Evolutionary conservation across 345 rosid species (phyloP).

Genomic region (Capsella bursapastoris): DNA sequence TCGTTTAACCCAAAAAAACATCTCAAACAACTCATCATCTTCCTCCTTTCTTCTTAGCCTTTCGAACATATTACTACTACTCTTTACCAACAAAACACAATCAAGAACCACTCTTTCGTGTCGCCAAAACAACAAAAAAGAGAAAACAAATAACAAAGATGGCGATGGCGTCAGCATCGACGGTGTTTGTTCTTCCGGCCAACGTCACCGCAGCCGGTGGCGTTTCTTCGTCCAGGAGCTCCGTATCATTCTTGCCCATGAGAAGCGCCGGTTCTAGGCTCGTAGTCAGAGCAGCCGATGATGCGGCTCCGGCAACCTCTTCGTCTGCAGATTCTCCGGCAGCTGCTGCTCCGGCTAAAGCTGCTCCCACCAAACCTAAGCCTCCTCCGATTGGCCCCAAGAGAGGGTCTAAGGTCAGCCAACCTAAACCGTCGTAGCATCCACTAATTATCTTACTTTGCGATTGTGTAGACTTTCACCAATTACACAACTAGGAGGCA

Average conservation of each 20-base stretch:
- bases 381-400: conserved; percentile 88
- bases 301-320: conserved; percentile 53
- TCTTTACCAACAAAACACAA: conserved; percentile 18
- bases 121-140: conserved; percentile 12
- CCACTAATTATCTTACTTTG: background rate
- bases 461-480: no score
- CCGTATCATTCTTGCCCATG: conserved; percentile 56
- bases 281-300: conserved; percentile 69
- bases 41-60: conserved; percentile 41
- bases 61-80: conserved; percentile 15
- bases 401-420: conserved; percentile 88
- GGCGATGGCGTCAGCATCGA: conserved; percentile 74
- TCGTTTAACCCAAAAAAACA: conserved; percentile 45
- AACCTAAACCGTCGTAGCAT: background rate
- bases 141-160: background rate
- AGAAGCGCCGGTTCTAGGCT: conserved; percentile 53
- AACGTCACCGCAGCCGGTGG: conserved; percentile 44
- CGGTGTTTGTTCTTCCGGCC: conserved; percentile 59
- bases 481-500: background rate
- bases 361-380: conserved; percentile 65
- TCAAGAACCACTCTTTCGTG: conserved; percentile 23
- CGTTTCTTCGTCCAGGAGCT: conserved; percentile 51
- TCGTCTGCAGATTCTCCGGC: conserved; percentile 44
- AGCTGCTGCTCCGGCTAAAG: conserved; percentile 43
- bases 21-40: conserved; percentile 1